Conservation (phyloP, 2,329 filamentous ascomycete genomes). For the Gnomoniopsis sp. region DNA sequence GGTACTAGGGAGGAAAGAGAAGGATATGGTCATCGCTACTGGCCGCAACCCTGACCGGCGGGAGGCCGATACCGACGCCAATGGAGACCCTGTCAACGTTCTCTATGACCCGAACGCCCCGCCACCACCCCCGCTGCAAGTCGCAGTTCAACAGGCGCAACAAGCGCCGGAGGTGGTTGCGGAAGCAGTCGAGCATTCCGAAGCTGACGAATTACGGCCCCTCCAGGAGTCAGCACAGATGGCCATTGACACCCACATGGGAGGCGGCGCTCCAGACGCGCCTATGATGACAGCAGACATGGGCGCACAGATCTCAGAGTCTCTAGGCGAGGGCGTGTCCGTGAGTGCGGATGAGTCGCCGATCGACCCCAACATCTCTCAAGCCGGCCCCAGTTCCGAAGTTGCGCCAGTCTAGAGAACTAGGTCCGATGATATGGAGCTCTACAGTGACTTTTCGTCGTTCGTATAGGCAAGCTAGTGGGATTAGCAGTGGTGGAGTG, state of each 20-base stretch:
- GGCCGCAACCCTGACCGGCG: slow-evolving; percentile 48
- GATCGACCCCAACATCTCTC: background rate
- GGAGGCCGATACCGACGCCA: slow-evolving; percentile 42
- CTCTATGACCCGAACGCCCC: background rate
- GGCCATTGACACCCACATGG: slow-evolving; percentile 10
- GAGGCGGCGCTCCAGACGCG: slow-evolving; percentile 3
- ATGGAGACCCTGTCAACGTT: slow-evolving; percentile 38
- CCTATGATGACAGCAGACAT: slow-evolving; percentile 12
- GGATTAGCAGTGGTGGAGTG: background rate
- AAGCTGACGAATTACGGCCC: slow-evolving; percentile 8
- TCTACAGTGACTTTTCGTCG: background rate
- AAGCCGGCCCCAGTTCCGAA: background rate
- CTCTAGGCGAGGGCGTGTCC: slow-evolving; percentile 6
- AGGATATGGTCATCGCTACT: slow-evolving; percentile 32
- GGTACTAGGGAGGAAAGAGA: slow-evolving; percentile 48
- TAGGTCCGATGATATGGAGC: background rate
- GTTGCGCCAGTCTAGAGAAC: background rate
- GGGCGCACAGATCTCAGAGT: background rate
- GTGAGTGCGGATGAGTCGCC: background rate
- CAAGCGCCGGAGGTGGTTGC: background rate
- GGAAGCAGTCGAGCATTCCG: background rate
- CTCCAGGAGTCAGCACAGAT: slow-evolving; percentile 15
- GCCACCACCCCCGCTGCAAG: slow-evolving; percentile 1
- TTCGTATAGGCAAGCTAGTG: background rate
- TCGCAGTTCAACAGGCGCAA: background rate